A percentile compares a stretch with the other conserved stretches of the same genome.
Evolutionary conservation across 2,329 filamentous ascomycete species (phyloP).

Genomic region (Diaporthe sp.): DNA sequence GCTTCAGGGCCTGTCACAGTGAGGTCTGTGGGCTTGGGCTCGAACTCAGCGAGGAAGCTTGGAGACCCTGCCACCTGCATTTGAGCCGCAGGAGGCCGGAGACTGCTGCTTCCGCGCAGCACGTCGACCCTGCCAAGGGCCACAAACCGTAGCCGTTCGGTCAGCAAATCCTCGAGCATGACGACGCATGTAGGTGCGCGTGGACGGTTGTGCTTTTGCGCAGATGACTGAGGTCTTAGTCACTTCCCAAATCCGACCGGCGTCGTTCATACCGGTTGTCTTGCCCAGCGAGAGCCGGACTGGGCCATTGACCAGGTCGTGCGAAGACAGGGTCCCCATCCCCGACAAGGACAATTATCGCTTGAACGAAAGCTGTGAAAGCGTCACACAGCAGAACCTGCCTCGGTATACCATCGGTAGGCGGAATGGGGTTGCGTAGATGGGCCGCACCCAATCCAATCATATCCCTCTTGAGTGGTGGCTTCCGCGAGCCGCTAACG

Average conservation of each 20-base stretch:
- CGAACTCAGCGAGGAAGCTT: not conserved
- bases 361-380: not conserved
- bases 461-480: not conserved
- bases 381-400: not conserved
- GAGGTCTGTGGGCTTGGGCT: conserved; percentile 13
- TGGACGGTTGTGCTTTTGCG: not conserved
- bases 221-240: conserved; percentile 16
- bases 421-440: not conserved
- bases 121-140: conserved; percentile 26
- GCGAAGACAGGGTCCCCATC: not conserved
- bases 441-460: not conserved
- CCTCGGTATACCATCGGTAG: not conserved
- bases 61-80: conserved; percentile 7
- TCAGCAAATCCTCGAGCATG: conserved; percentile 39
- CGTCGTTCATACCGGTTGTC: not conserved
- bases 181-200: not conserved
- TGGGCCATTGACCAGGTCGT: not conserved
- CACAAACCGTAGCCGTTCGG: conserved; percentile 34
- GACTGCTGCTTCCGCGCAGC: conserved; percentile 31
- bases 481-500: conserved; percentile 4
- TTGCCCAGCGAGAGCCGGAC: conserved; percentile 7
- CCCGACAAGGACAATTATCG: not conserved
- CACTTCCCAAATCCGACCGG: not conserved
- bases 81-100: conserved; percentile 29
- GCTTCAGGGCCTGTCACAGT: conserved; percentile 17